phyloP scores from a whole-genome alignment of 257 asterid species.

The Przewalskia tangutica region DNA sequence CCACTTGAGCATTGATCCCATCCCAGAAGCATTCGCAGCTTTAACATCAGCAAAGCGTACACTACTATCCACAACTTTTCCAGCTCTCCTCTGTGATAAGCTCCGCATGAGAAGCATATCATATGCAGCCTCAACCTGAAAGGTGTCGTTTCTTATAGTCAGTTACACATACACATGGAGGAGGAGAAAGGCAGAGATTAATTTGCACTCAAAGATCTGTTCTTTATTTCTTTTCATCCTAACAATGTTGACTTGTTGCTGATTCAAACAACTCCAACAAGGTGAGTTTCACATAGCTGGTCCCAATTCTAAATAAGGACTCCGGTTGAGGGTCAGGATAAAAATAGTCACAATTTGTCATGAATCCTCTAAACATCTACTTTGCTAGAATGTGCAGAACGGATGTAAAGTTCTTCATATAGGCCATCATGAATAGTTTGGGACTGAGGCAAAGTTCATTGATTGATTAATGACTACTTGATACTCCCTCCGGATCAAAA shows the following conservation, averaged over 20 bases:
- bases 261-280: background rate
- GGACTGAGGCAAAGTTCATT: background rate
- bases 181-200: background rate
- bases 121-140: conserved; percentile 94
- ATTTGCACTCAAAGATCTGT: background rate
- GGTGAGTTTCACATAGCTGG: background rate
- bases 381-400: background rate
- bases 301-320: background rate
- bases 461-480: background rate
- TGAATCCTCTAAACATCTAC: background rate
- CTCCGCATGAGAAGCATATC: conserved; percentile 95
- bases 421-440: background rate
- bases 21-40: conserved; percentile 45
- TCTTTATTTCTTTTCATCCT: background rate
- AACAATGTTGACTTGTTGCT: background rate
- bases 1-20: conserved; percentile 82
- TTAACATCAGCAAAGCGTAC: conserved; percentile 91
- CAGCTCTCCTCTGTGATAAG: conserved; percentile 77
- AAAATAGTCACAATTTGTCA: background rate
- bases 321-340: background rate
- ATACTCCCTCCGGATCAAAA: background rate
- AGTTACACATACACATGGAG: background rate
- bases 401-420: background rate
- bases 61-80: conserved; percentile 68
- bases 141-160: background rate